Evolutionary conservation across 371 early-diverging fungal species (phyloP).

Genomic region (Encephalitozoon intestinalis): DNA sequence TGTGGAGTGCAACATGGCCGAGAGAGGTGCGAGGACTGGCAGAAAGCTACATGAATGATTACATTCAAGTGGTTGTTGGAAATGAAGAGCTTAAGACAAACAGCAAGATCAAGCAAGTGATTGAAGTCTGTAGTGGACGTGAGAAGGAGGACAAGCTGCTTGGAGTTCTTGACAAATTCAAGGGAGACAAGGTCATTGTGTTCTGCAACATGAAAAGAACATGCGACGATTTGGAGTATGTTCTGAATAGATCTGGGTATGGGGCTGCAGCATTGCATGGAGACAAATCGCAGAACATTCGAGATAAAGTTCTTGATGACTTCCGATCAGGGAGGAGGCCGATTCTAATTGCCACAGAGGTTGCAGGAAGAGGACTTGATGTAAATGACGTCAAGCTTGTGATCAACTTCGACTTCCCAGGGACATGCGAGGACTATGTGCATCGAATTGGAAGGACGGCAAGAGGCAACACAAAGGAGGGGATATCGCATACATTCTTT

Average conservation of each 20-base stretch:
- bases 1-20: conserved; percentile 99
- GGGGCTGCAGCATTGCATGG: conserved; percentile 94
- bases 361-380: conserved; percentile 97
- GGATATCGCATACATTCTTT: conserved; percentile 87
- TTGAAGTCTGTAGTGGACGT: conserved; percentile 72
- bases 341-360: conserved; percentile 98
- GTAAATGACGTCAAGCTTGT: conserved; percentile 91
- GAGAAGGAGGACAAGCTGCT: conserved; percentile 89
- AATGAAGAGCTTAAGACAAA: conserved; percentile 92
- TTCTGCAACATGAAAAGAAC: conserved; percentile 92
- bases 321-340: conserved; percentile 78
- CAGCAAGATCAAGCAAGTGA: conserved; percentile 86
- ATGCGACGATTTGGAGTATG: conserved; percentile 83
- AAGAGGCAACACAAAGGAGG: conserved; percentile 81
- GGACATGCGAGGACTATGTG: conserved; percentile 81
- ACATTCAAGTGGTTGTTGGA: conserved; percentile 93
- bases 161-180: conserved; percentile 65
- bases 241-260: conserved; percentile 81
- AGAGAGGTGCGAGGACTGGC: conserved; percentile 86
- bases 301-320: conserved; percentile 86
- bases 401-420: conserved; percentile 96
- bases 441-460: conserved; percentile 97
- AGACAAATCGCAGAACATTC: conserved; percentile 89
- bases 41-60: conserved; percentile 79
- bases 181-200: conserved; percentile 78